Base-by-base conservation (phyloP, 2,329 filamentous ascomycete species). In the Zasmidium cellare region DNA sequence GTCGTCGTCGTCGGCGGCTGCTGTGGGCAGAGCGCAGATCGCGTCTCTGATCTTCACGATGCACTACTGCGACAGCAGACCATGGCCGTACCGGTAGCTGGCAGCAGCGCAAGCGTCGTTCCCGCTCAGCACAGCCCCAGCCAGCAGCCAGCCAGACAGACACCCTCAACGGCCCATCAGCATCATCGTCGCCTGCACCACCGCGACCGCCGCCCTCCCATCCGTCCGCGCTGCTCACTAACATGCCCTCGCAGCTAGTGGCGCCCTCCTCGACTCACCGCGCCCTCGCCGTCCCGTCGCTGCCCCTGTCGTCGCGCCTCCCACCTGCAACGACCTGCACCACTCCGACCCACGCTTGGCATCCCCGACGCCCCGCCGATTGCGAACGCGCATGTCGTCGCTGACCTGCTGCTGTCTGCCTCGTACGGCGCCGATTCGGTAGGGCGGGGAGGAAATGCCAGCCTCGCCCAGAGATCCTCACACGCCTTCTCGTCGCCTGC, bases 401-500 rank as follows among this genome's bases (percentile, higher is more conserved):
- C 11, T 16, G 12, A 41, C 7, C 46, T 19, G 22, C 31, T 12
- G 46, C 1, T 31, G 19, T 20, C 25, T 22, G 48, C 55, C 49
- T 46, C 31, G 14, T 25, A 22, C 41, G 49, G 38, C 47, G 14
- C 44, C 44, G 11, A 23, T 5, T 18, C 14, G 20, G 20, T 41
- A 41, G 18, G 11, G 41, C 35, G 12, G 35, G n/a, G 35, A 18
- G 35, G 35, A 41, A 14, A 41, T 41, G 35, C 25, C 25, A 28
- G 25, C 25, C 25, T 28, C 25, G 25, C 25, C 25, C 25, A 41
- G n/a, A 14, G n/a, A 41, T 41, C 35, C 35, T 18, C 35, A 14
- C 11, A 41, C 35, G 35, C 59, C 70, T 41, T 67, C 71, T 58
- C 69, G 71, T 50, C 69, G 71, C 51, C 69, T 80, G 45, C 70